A percentile compares a stretch with the other conserved stretches of the same genome.
phyloP scores from a whole-genome alignment of 75 land plant genomes.

The Pseudotsuga menziesii region DNA sequence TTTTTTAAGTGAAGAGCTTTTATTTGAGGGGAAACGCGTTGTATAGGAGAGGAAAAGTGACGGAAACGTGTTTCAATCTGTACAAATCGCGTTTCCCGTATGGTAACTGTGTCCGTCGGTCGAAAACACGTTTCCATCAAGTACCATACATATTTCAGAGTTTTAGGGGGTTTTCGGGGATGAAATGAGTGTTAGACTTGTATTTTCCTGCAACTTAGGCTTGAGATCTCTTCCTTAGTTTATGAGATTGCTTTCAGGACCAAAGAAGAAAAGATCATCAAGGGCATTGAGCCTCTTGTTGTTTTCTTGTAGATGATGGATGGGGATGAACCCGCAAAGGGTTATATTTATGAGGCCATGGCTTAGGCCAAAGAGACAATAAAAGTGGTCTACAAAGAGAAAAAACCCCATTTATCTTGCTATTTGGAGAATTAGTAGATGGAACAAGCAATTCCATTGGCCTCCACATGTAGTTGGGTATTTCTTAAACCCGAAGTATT shows the following conservation, averaged over 20 bases:
- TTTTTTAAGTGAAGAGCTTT: too few relatives aligned
- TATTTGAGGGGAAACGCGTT: too few relatives aligned
- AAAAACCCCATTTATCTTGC: neutral
- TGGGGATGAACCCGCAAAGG: neutral
- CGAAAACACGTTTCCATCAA: too few relatives aligned
- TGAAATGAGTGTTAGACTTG: too few relatives aligned
- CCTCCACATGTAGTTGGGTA: neutral
- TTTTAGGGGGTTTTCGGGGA: too few relatives aligned
- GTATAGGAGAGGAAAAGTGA: too few relatives aligned
- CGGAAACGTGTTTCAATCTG: too few relatives aligned
- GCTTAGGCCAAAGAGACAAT: neutral
- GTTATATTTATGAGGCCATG: neutral
- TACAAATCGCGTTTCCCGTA: too few relatives aligned
- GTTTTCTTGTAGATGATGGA: neutral
- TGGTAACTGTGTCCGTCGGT: too few relatives aligned
- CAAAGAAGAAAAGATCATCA: neutral
- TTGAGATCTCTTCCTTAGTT: conserved; percentile 16
- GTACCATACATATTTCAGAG: too few relatives aligned
- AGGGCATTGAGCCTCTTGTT: neutral
- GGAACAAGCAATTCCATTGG: neutral
- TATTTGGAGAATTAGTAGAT: neutral
- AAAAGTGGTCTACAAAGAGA: neutral
- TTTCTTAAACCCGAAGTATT: neutral
- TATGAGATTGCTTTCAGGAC: conserved; percentile 4
- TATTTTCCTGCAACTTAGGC: too few relatives aligned